A percentile compares a stretch with the other conserved stretches of the same genome.
Evolutionary conservation across 148 eudicot species (phyloP).

Genomic region (Vaccinium macrocarpon): DNA sequence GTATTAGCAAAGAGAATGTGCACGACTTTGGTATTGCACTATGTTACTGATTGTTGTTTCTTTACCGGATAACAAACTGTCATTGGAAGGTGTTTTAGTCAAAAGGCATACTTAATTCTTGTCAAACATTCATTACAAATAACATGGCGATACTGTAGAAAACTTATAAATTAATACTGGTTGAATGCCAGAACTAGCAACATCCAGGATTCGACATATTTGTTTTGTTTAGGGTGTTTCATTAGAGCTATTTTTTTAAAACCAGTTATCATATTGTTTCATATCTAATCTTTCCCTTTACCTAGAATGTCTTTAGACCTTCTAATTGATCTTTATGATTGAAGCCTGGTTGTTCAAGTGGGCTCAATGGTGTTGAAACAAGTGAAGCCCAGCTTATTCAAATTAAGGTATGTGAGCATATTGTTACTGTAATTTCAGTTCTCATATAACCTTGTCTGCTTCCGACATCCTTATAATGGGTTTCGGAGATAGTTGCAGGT

Average conservation of each 20-base stretch:
- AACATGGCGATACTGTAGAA: not conserved
- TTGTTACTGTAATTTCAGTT: not conserved
- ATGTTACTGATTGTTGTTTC: not conserved
- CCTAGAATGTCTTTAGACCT: not conserved
- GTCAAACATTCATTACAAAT: not conserved
- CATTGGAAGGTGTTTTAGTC: not conserved
- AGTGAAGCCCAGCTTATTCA: conserved; percentile 75
- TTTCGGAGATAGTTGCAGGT: not conserved
- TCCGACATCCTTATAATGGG: not conserved
- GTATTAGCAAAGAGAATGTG: not conserved
- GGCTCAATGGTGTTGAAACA: conserved; percentile 61
- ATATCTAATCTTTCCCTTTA: not conserved
- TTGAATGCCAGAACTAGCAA: not conserved
- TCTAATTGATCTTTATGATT: conserved; percentile 19
- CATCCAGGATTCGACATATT: not conserved
- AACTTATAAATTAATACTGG: not conserved
- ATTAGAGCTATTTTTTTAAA: not conserved
- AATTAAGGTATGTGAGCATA: conserved; percentile 53
- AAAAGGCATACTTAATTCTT: not conserved
- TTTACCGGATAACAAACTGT: not conserved
- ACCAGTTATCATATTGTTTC: not conserved
- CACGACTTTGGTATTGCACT: not conserved
- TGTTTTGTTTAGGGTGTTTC: not conserved
- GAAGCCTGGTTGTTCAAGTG: conserved; percentile 98
- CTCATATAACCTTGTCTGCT: not conserved